Conservation (phyloP, 768 basidiomycete species). For the Brasilioporus rufonigricans region DNA sequence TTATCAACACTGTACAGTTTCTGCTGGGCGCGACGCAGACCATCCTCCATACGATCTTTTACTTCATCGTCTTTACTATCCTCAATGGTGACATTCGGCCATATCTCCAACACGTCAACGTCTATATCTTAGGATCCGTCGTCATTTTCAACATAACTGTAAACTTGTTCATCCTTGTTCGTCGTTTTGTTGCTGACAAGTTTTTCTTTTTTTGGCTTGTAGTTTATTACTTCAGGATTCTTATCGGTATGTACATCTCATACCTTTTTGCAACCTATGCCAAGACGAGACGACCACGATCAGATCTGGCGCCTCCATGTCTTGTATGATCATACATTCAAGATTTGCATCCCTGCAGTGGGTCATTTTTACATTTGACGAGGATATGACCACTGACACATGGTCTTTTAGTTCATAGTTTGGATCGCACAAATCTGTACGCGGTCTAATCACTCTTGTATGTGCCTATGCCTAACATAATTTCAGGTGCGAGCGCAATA, state of each 20-base stretch:
- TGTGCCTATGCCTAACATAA: background rate
- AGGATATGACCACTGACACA: background rate
- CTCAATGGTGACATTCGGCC: background rate
- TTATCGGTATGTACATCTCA: constrained; percentile 17
- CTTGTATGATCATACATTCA: constrained; percentile 10
- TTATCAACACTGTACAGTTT: constrained; percentile 16
- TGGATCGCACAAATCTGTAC: constrained; percentile 21
- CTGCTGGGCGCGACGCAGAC: constrained; percentile 11
- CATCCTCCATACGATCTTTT: background rate
- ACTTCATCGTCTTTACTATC: constrained; percentile 4
- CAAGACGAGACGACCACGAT: background rate
- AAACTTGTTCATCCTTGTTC: background rate
- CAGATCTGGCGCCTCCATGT: constrained; percentile 27
- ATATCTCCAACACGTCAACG: background rate
- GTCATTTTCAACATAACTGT: constrained; percentile 15
- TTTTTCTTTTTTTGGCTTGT: background rate
- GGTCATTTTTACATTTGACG: background rate
- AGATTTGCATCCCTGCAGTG: constrained; percentile 20
- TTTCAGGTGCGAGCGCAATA: constrained; percentile 5
- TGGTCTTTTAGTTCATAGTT: constrained; percentile 9
- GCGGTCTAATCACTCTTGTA: background rate
- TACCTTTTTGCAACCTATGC: background rate
- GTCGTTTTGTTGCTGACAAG: background rate
- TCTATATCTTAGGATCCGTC: background rate
- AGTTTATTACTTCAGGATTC: constrained; percentile 15